Conservation (phyloP, 768 basidiomycete genomes). For the Neoboletus magnificus region DNA sequence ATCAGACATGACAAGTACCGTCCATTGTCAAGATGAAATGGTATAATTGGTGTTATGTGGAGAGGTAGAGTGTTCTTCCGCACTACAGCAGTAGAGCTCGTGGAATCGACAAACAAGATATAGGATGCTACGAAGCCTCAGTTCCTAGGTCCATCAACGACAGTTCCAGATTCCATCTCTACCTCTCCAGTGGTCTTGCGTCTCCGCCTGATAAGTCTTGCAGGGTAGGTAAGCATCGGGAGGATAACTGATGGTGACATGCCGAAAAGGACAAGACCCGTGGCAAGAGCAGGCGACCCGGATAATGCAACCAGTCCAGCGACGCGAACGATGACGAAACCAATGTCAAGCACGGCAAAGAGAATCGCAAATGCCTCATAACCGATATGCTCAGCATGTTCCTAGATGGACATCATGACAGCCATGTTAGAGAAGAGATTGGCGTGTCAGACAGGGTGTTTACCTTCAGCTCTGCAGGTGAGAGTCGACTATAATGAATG, state of each 20-base stretch:
- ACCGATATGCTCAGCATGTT: constrained; percentile 11
- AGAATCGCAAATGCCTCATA: constrained; percentile 15
- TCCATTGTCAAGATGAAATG: no score
- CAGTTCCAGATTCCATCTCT: not conserved
- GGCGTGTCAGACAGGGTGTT: not conserved
- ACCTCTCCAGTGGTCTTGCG: not conserved
- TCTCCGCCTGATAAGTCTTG: not conserved
- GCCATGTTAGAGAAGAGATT: not conserved
- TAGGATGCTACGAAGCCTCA: not conserved
- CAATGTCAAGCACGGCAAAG: constrained; percentile 19
- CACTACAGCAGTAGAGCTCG: no score
- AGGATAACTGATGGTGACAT: constrained; percentile 5
- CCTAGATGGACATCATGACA: constrained; percentile 1
- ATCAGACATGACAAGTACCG: not conserved
- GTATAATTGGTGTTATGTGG: no score
- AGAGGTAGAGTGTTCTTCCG: no score
- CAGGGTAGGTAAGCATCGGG: constrained; percentile 1
- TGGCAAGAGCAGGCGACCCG: constrained; percentile 8
- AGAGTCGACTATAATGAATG: constrained; percentile 19
- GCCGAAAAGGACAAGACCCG: constrained; percentile 9
- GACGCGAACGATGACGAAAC: constrained; percentile 18
- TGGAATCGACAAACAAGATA: not conserved
- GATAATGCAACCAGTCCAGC: constrained; percentile 11
- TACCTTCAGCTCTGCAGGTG: constrained; percentile 25
- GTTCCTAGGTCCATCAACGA: not conserved